Evolutionary conservation across 371 early-diverging fungal species (phyloP).

Genomic region (Apophysomyces elegans): DNA sequence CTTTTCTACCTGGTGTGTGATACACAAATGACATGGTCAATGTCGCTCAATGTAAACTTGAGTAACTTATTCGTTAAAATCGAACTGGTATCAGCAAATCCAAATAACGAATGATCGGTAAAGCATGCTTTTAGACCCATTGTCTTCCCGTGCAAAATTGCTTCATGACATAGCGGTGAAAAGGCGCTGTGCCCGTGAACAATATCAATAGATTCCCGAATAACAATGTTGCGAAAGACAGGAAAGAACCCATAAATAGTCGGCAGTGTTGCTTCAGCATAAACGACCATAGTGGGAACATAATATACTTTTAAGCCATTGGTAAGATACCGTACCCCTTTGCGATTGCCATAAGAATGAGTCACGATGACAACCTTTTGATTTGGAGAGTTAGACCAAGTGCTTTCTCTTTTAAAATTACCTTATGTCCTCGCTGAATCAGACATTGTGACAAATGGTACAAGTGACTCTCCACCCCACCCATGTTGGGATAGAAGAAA

Average conservation of each 20-base stretch:
- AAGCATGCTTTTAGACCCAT: conserved; percentile 96
- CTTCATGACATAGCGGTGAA: conserved; percentile 95
- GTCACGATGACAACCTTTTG: conserved; percentile 80
- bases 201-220: conserved; percentile 92
- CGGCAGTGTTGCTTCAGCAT: conserved; percentile 91
- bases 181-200: conserved; percentile 98
- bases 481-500: conserved; percentile 98
- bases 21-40: conserved; percentile 98
- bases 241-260: conserved; percentile 93
- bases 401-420: conserved; percentile 30
- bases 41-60: conserved; percentile 93
- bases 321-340: conserved; percentile 90
- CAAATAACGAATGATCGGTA: conserved; percentile 99
- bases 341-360: conserved; percentile 86
- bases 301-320: conserved; percentile 98
- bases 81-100: conserved; percentile 93
- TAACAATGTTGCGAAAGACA: conserved; percentile 90
- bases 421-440: conserved; percentile 93
- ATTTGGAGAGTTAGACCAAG: neutral
- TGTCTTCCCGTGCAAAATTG: conserved; percentile 94
- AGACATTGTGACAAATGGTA: conserved; percentile 92
- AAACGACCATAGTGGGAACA: conserved; percentile 87
- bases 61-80: conserved; percentile 95
- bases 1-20: conserved; percentile 87
- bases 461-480: conserved; percentile 99